phyloP scores from a whole-genome alignment of 768 basidiomycete genomes.

The Leccinum incarnatum region DNA sequence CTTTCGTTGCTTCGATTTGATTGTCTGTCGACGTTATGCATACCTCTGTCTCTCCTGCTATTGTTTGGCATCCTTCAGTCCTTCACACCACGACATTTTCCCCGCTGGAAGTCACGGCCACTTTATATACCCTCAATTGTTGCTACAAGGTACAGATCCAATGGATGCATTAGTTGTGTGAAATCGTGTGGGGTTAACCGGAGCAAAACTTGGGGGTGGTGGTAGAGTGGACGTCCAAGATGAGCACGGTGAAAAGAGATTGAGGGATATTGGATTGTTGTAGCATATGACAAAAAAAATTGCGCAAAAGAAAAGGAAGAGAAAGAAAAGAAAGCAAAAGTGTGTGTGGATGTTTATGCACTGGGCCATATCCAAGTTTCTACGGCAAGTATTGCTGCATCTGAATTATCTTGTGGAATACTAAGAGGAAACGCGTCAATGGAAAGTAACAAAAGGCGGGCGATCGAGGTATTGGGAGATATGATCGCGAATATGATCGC shows the following conservation, averaged over 20 bases:
- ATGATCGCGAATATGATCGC: not conserved
- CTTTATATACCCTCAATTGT: slow-evolving; percentile 39
- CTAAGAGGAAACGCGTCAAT: slow-evolving; percentile 37
- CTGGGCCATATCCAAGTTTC: slow-evolving; percentile 74
- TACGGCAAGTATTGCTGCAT: slow-evolving; percentile 62
- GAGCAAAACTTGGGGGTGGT: slow-evolving; percentile 5
- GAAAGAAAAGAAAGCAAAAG: not conserved
- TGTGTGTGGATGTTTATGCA: slow-evolving; percentile 4
- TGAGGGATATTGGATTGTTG: slow-evolving; percentile 19
- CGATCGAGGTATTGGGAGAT: not conserved
- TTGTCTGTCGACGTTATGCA: slow-evolving; percentile 5
- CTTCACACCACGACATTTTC: slow-evolving; percentile 4
- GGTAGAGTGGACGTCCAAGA: not conserved
- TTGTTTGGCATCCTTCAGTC: slow-evolving; percentile 9
- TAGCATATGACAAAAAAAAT: slow-evolving; percentile 2
- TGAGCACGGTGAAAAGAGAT: not conserved
- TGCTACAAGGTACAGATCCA: slow-evolving; percentile 38
- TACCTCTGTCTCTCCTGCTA: slow-evolving; percentile 6
- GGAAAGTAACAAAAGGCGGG: not conserved
- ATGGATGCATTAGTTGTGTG: slow-evolving; percentile 36
- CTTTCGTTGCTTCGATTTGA: not conserved
- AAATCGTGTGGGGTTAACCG: slow-evolving; percentile 18
- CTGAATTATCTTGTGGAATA: slow-evolving; percentile 61
- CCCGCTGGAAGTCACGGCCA: slow-evolving; percentile 24
- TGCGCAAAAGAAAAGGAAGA: not conserved